Percentiles rank a stretch among this genome's conserved stretches.
These are phyloP conservation scores for Venturia nashicola DNA, from an alignment of 2,329 filamentous ascomycete species.

Conservation along the genomic window DNA sequence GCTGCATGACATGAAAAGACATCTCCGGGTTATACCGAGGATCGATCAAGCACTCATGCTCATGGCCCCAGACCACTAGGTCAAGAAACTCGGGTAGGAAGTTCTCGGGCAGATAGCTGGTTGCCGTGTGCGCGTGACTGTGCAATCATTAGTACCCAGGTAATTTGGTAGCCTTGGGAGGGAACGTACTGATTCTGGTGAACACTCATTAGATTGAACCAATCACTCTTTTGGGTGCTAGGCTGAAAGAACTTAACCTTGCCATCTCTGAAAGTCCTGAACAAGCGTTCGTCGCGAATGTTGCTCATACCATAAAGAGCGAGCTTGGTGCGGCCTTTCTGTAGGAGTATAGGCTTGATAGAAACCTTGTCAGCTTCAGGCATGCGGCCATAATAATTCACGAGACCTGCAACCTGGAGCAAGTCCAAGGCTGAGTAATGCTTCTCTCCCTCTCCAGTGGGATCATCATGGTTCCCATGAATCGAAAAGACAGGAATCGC, in stretches of 20 bases:
- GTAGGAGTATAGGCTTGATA: conserved; percentile 80
- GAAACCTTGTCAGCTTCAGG: conserved; percentile 89
- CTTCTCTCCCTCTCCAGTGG: conserved; percentile 50
- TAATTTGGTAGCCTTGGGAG: not conserved
- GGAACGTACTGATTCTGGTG: conserved; percentile 70
- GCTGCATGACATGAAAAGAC: conserved; percentile 92
- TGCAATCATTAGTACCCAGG: conserved; percentile 7
- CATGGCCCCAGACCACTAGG: conserved; percentile 90
- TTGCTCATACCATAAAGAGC: conserved; percentile 93
- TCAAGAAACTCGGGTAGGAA: conserved; percentile 87
- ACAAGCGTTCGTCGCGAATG: conserved; percentile 87
- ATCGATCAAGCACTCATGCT: conserved; percentile 90
- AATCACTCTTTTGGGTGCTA: conserved; percentile 66
- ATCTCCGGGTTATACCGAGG: conserved; percentile 74
- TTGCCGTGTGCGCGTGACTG: conserved; percentile 70
- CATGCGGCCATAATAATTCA: conserved; percentile 93
- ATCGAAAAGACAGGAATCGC: conserved; percentile 97
- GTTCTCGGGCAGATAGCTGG: conserved; percentile 86
- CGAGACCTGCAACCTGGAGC: conserved; percentile 75
- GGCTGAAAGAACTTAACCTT: conserved; percentile 92
- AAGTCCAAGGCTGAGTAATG: conserved; percentile 74
- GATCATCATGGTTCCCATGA: conserved; percentile 96
- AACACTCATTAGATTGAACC: conserved; percentile 92
- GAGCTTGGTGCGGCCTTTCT: conserved; percentile 87
- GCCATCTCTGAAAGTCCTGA: conserved; percentile 82